Evolutionary conservation across 192 early-diverging fungal species (phyloP), one percentile per base, ranked within the genome.

Genomic region (Funneliformis geosporum): DNA sequence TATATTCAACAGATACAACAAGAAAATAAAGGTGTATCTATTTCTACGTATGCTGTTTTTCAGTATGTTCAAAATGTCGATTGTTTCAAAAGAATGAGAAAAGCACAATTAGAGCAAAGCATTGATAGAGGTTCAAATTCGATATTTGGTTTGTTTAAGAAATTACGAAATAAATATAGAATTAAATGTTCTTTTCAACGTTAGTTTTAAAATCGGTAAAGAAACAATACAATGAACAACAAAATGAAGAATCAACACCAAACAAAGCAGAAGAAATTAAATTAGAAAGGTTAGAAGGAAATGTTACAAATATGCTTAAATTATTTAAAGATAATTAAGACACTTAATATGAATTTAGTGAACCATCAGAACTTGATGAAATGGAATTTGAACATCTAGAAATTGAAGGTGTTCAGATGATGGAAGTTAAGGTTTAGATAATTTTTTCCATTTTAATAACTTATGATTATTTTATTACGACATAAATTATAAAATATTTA

Each of bases 81-180:
- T 68, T 44, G 77, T 10, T 78, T 86, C 39, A 42, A 81, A 71
- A 50, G 85, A 43, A 80, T 84, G 66, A 86, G 84, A 65, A 86
- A 83, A 60, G 33, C 64, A 2, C 85, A 86, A 38, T 42, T 86
- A 2, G 83, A 84, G 60, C 28, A 77, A 11, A 71, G 78, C 18
- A 81, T 86, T 38, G 82, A 86, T 44, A 81, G 70, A 80, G 69
- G 84, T 84, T 68, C 40, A 18, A 11, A 18, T n/a, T 7, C 8
- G 11, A 16, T 9, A 40, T 14, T 33, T 28, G 10, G 7, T 55
- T 21, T 55, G 50, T 6, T 18, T 16, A 55, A 55, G 16, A n/a
- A 55, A 55, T 6, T 16, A 55, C 16, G 16, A n/a, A 55, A 55
- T 18, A 33, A 33, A 18, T 18, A 8, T 28, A 67, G 33, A 18